Base-by-base conservation (phyloP, 2,329 filamentous ascomycete genomes). In the Colletotrichum abscissum region DNA sequence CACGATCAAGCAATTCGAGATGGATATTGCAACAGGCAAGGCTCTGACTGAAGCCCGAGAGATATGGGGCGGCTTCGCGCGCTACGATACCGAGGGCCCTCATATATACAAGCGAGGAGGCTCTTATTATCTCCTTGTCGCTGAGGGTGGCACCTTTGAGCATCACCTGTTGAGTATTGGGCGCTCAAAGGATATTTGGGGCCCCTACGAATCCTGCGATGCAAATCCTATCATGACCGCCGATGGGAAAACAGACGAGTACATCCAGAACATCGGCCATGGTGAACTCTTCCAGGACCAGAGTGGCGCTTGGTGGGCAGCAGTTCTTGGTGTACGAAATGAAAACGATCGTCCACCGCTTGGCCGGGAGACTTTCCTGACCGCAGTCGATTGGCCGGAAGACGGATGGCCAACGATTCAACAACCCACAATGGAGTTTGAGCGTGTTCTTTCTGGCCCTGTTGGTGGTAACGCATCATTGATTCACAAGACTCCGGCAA, bases 201-300 rank as follows among this genome's bases (percentile, higher is more conserved):
- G 78, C 0, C 78, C 78, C 63, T 28, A 76, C 56, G 22, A 83
- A 28, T 74, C 76, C 0, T 82, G 79, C 63, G 75, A 78, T 0
- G 57, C 75, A 1, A 88, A 89, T 73, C 87, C 87, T 0, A 81
- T 88, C 4, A 76, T 89, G 28, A 87, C 84, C 0, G 85, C 84
- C 22, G 81, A 81, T 8, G 85, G 86, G 33, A 86, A 83, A 0
- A 16, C 68, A 46, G 83, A 82, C 0, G 80, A 77, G 35, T 86
- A 84, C 67, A 86, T 85, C 63, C 88, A 90, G 76, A 88, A 88
- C 1, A 84, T 89, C 0, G 89, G 89, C 0, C 89, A 91, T 63
- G 86, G 87, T 1, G 89, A 91, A 73, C 72, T 91, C 2, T 90
- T 91, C 72, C 85, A 88, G 62, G 88, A 90, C 69, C 74, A 72